Percentiles rank a stretch among this genome's conserved stretches.
Conservation (phyloP, 208 protist genomes). For the Trypanosomatidae sp. region DNA sequence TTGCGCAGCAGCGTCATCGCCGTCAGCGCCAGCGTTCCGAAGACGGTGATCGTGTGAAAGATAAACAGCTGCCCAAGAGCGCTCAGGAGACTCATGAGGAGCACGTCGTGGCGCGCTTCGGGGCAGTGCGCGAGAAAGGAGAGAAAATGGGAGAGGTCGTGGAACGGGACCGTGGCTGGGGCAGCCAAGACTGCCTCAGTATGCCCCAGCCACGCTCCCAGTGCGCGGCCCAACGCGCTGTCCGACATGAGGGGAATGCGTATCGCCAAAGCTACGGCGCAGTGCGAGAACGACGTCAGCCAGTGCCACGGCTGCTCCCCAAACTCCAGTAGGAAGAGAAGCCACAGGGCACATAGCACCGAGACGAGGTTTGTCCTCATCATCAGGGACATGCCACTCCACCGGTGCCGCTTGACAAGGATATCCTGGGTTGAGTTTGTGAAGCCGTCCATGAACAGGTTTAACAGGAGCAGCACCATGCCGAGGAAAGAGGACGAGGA, state of each 20-base stretch:
- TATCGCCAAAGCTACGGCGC: background rate
- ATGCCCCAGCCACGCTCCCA: background rate
- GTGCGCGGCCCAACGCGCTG: background rate
- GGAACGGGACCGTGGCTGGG: constrained; percentile 36
- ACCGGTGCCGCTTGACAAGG: constrained; percentile 57
- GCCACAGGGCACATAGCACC: constrained; percentile 28
- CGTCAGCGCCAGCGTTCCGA: constrained; percentile 76
- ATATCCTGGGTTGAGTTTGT: constrained; percentile 86
- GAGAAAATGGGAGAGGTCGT: constrained; percentile 49
- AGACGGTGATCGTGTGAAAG: constrained; percentile 76
- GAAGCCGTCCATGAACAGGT: constrained; percentile 78
- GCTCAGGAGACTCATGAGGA: constrained; percentile 65
- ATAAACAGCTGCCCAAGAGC: constrained; percentile 82
- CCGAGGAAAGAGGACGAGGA: constrained; percentile 33
- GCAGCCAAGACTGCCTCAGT: background rate
- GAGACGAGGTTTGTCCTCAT: constrained; percentile 53
- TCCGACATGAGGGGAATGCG: background rate
- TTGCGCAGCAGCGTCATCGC: constrained; percentile 86
- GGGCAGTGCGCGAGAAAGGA: constrained; percentile 53
- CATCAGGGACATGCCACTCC: constrained; percentile 70
- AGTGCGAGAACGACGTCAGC: constrained; percentile 12
- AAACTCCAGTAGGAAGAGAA: constrained; percentile 39
- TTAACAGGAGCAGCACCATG: constrained; percentile 53
- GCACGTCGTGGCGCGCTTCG: constrained; percentile 56
- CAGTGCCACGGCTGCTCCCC: constrained; percentile 31